Conservation (phyloP, 1,139 yeast genomes). For the Candida smagusa region DNA sequence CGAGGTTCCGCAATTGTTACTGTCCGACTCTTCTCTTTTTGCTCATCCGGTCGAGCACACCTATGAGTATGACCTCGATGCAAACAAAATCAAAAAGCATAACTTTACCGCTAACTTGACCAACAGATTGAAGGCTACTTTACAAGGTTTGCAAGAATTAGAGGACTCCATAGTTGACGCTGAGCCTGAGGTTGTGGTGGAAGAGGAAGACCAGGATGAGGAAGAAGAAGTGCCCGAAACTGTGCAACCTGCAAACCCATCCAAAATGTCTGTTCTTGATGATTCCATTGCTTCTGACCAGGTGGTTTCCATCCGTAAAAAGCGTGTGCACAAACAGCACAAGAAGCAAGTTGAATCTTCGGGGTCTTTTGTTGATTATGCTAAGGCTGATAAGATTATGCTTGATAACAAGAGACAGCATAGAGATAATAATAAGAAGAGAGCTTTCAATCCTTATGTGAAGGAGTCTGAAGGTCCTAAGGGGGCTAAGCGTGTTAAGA, state of each 20-base stretch:
- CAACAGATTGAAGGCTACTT: conserved; percentile 16
- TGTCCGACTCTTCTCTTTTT: conserved; percentile 14
- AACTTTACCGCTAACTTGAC: conserved; percentile 14
- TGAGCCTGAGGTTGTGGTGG: conserved; percentile 3
- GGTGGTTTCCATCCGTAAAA: conserved; percentile 50
- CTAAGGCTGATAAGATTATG: conserved; percentile 47
- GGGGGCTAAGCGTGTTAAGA: conserved; percentile 44
- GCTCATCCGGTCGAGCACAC: conserved; percentile 12
- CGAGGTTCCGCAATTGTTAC: conserved; percentile 10
- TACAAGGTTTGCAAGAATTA: conserved; percentile 18
- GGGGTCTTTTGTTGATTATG: conserved; percentile 41
- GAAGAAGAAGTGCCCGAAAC: conserved; percentile 8
- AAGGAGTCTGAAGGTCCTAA: conserved; percentile 47
- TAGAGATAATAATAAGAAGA: conserved; percentile 32
- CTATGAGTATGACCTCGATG: conserved; percentile 19
- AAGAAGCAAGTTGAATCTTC: conserved; percentile 10
- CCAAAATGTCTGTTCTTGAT: conserved; percentile 5
- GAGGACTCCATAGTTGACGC: conserved; percentile 8
- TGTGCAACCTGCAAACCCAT: conserved; percentile 1
- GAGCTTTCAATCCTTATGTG: conserved; percentile 61
- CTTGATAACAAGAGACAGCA: conserved; percentile 21
- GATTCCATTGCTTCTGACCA: conserved; percentile 40
- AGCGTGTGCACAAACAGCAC: conserved; percentile 13
- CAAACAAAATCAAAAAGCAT: conserved; percentile 16
- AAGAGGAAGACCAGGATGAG: conserved; percentile 11